Percentiles rank a stretch among this genome's conserved stretches.
phyloP scores from a whole-genome alignment of 2,329 filamentous ascomycete species.

The Penicillium sp. region DNA sequence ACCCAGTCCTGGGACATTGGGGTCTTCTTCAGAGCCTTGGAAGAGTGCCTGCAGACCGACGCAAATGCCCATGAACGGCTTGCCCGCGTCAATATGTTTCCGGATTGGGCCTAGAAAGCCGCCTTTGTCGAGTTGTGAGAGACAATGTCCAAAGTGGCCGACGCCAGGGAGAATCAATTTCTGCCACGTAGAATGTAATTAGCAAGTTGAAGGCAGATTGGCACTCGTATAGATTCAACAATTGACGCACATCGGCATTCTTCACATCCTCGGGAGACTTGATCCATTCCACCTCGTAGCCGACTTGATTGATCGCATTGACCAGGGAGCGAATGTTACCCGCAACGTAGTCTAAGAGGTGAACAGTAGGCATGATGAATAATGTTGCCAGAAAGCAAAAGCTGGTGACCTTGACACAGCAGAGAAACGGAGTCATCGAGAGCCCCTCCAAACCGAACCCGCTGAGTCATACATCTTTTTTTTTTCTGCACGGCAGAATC shows the following conservation, averaged over 20 bases:
- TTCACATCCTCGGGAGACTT: slow-evolving; percentile 78
- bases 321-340: slow-evolving; percentile 94
- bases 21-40: slow-evolving; percentile 77
- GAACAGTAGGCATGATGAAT: slow-evolving; percentile 47
- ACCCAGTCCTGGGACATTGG: slow-evolving; percentile 70
- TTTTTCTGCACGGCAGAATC: slow-evolving; percentile 24
- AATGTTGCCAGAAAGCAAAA: slow-evolving; percentile 2
- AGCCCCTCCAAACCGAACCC: neutral
- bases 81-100: slow-evolving; percentile 82
- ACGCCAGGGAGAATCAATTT: slow-evolving; percentile 95
- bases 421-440: slow-evolving; percentile 11
- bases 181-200: slow-evolving; percentile 47
- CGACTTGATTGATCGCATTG: slow-evolving; percentile 95
- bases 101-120: slow-evolving; percentile 82
- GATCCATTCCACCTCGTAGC: slow-evolving; percentile 92
- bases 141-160: slow-evolving; percentile 95
- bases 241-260: slow-evolving; percentile 71
- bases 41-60: slow-evolving; percentile 92
- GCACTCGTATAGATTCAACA: neutral
- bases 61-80: slow-evolving; percentile 97
- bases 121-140: slow-evolving; percentile 77
- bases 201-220: neutral
- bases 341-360: slow-evolving; percentile 79
- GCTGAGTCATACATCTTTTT: slow-evolving; percentile 25
- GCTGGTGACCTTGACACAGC: neutral